Base-by-base conservation (phyloP, 2,329 filamentous ascomycete genomes). In the Aciculosporium take region DNA sequence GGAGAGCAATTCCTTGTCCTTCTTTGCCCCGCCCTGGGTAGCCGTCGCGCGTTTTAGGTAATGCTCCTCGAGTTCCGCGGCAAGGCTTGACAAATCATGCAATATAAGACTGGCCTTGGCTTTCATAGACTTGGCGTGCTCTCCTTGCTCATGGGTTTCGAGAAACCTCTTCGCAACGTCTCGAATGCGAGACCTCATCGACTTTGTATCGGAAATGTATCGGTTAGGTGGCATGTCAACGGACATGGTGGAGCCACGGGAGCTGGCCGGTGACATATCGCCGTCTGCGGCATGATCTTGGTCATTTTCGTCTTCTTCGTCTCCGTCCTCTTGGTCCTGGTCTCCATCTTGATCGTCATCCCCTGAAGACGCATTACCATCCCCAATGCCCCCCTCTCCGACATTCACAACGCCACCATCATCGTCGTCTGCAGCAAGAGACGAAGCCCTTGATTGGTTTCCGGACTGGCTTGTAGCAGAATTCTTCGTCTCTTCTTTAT, bases 111-210 rank as follows among this genome's bases (percentile, higher is more conserved):
- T 68, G 0, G 91, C 89, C 59, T 88, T 88, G 43, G 79, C 74
- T 55, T 84, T 84, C 71, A 93, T 80, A 7, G 69, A 68, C 53
- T 78, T 80, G 15, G 79, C 79, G 47, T 73, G 71, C 46, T 81
- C 76, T 47, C 86, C 79, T 3, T 75, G 79, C 58, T 95, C 87
- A 49, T 96, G 87, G 0, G 74, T 69, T 44, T 88, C 81, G 28
- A 96, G 64, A 56, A 98, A 95, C 41, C 75, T 82, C 59, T 84
- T 84, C 0, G 91, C 88, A 44, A 82, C 74, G 25, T 77, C 66
- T 13, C 79, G 76, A 50, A 94, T 91, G 44, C 82, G 70, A 40
- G 84, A 52, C 38, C 59, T 58, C 56, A 84, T 72, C 28, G 77
- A 75, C 48, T 63, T 68, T 41, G 61, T 51, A 55, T 72, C 68